Conservation (phyloP, 2,329 filamentous ascomycete genomes). For the Colletotrichum sp. region DNA sequence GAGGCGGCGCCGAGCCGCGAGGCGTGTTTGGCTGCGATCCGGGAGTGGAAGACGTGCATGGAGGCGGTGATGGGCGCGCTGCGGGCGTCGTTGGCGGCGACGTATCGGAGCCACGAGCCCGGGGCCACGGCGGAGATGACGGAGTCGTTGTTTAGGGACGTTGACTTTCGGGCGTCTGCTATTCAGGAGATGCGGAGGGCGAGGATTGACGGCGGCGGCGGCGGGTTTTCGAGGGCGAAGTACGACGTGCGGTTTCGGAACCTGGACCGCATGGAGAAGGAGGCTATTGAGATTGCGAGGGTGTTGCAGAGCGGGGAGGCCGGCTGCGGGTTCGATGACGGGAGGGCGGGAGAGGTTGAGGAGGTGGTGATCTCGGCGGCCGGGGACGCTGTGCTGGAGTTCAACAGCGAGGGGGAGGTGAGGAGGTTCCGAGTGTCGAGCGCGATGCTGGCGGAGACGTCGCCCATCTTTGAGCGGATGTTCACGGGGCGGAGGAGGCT, state of each 20-base stretch:
- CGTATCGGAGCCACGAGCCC: constrained; percentile 50
- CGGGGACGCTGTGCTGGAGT: constrained; percentile 58
- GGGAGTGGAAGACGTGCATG: constrained; percentile 49
- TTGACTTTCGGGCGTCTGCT: constrained; percentile 43
- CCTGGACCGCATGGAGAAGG: constrained; percentile 48
- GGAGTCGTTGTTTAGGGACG: constrained; percentile 47
- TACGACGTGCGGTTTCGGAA: constrained; percentile 54
- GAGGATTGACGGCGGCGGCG: constrained; percentile 47
- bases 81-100: constrained; percentile 44
- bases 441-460: constrained; percentile 53
- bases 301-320: constrained; percentile 46
- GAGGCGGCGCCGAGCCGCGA: constrained; percentile 29
- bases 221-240: constrained; percentile 41
- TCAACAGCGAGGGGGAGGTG: constrained; percentile 46
- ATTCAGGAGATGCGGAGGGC: constrained; percentile 52
- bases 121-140: constrained; percentile 47
- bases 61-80: constrained; percentile 47
- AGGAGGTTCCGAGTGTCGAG: constrained; percentile 58
- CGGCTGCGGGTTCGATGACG: constrained; percentile 34
- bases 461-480: constrained; percentile 56
- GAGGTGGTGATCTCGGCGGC: constrained; percentile 48
- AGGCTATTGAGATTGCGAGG: constrained; percentile 43
- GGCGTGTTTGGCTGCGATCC: constrained; percentile 38
- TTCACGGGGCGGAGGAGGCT: constrained; percentile 37
- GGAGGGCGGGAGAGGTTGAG: constrained; percentile 37